Conservation (phyloP, 495 filamentous ascomycete species). For the Talaromyces wortmannii region DNA sequence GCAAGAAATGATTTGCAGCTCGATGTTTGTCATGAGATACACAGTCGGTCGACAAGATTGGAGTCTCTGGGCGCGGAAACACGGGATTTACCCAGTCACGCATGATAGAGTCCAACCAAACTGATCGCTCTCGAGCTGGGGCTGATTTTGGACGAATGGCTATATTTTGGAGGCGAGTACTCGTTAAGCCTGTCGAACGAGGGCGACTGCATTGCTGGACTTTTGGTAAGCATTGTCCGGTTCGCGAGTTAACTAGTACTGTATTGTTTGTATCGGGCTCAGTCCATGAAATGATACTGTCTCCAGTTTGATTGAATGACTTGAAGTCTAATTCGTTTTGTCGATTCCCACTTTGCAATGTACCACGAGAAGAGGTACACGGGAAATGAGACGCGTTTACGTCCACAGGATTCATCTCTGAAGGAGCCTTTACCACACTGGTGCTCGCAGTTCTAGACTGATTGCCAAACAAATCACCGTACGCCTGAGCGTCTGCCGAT, state of each 20-base stretch:
- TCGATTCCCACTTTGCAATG: background rate
- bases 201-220: constrained; percentile 6
- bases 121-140: constrained; percentile 3
- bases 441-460: background rate
- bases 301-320: background rate
- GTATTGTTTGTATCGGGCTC: constrained; percentile 57
- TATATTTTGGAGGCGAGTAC: background rate
- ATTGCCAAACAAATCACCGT: background rate
- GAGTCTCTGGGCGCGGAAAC: constrained; percentile 46
- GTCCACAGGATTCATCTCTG: no score
- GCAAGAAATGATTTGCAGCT: background rate
- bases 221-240: constrained; percentile 45
- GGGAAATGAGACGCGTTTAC: background rate
- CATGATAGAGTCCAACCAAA: constrained; percentile 32
- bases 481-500: constrained; percentile 30
- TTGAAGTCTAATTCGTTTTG: background rate
- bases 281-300: constrained; percentile 52
- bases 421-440: no score
- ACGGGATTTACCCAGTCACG: constrained; percentile 55
- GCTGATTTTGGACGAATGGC: constrained; percentile 11
- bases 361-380: background rate
- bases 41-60: constrained; percentile 28
- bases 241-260: constrained; percentile 53
- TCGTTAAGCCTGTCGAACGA: constrained; percentile 13
- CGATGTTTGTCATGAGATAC: background rate